Evolutionary conservation across 805 yeast species (phyloP), one percentile per base, ranked within the genome.

Genomic region (Saccharomyces eubayanus): DNA sequence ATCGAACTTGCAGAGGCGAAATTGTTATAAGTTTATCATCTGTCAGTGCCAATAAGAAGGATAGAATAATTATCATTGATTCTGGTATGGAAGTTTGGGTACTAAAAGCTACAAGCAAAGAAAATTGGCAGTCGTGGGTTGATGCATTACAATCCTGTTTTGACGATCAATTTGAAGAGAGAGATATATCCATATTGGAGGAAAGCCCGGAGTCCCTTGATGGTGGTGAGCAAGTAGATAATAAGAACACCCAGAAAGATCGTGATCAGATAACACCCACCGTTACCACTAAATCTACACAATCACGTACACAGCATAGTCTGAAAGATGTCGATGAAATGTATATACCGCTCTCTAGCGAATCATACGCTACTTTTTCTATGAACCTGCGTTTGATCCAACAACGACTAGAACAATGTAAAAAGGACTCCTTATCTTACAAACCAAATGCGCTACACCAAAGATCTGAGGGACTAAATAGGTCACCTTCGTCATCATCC

Each of bases 21-120:
- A 89, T 94, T 89, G 95, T 92, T 40, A 82, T 94, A 49, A 82
- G 80, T 51, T 78, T 86, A 49, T 83, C 96, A 2, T 87, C 87
- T n/a, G 83, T 94, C 1, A 81, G 91, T 53, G 96, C 96, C 0
- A 85, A 85, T 61, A 76, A 81, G 28, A 79, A 79, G 54, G 80
- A 81, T 27, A 72, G 80, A 51, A 85, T 87, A 62, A 83, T 94
- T 46, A 83, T 85, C 48, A 79, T 94, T 55, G 97, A 94, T 67
- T 89, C 97, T 0, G 98, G 98, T 2, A 84, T 92, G 82, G 98
- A 92, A 67, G 83, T 87, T 9, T 92, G 98, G 98, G 83, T 82
- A 41, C 74, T 92, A 56, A 88, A 87, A 62, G 87, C 97, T 0
- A 72, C 76, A 48, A 81, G 76, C 53, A 69, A 71, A 10, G 74